Conservation (phyloP, 768 basidiomycete genomes). For the Gymnopilus dilepis region DNA sequence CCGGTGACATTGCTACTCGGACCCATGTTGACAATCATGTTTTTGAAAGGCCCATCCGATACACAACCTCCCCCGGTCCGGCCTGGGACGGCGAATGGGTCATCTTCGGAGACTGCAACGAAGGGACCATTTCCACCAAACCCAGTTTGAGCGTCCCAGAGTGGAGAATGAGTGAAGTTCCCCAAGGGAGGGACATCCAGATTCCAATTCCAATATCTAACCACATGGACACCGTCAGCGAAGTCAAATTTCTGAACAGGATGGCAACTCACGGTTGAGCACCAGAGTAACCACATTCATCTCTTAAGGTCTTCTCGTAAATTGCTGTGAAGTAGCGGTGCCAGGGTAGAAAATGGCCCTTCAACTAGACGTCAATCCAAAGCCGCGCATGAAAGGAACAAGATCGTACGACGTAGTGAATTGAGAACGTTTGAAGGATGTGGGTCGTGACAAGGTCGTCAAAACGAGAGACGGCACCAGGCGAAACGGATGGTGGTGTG, state of each 20-base stretch:
- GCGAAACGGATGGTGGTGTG: conserved; percentile 20
- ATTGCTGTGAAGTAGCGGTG: conserved; percentile 28
- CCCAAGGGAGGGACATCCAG: conserved; percentile 19
- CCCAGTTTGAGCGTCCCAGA: conserved; percentile 14
- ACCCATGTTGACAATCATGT: conserved; percentile 19
- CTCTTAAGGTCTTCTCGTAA: conserved; percentile 28
- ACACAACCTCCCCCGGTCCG: conserved; percentile 20
- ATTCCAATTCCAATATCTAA: conserved; percentile 24
- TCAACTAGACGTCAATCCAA: background rate
- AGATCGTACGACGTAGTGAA: conserved; percentile 30
- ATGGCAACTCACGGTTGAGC: conserved; percentile 26
- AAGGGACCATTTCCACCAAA: conserved; percentile 24
- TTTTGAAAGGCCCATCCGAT: conserved; percentile 15
- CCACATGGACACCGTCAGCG: background rate
- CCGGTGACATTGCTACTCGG: conserved; percentile 15
- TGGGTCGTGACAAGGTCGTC: conserved; percentile 34
- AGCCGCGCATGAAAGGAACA: background rate
- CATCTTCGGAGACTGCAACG: conserved; percentile 4
- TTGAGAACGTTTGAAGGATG: conserved; percentile 26
- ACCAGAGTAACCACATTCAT: conserved; percentile 31
- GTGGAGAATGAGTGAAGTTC: conserved; percentile 1
- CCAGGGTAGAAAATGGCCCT: conserved; percentile 35
- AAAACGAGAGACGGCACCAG: conserved; percentile 29
- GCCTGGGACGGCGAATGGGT: conserved; percentile 13
- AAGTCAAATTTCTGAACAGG: background rate